Evolutionary conservation across 805 yeast species (phyloP).

Genomic region (Candida germanica): DNA sequence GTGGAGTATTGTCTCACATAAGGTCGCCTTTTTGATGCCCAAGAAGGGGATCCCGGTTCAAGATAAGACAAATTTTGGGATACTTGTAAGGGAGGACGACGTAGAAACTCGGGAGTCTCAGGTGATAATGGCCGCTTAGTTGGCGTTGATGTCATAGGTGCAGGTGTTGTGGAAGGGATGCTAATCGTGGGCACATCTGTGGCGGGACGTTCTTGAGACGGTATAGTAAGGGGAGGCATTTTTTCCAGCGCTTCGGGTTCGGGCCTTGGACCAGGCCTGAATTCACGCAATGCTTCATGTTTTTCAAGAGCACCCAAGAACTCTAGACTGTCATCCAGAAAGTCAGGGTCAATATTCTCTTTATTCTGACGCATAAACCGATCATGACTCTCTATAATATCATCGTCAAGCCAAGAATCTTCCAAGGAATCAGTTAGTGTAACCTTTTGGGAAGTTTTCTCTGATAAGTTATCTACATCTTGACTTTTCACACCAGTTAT

Average conservation of each 20-base stretch:
- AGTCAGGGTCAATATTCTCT: neutral
- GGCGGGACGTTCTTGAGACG: neutral
- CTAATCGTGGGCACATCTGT: neutral
- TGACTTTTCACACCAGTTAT: too few relatives aligned
- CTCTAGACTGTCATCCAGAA: conserved; percentile 1
- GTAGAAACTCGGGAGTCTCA: neutral
- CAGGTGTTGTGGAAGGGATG: neutral
- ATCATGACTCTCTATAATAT: neutral
- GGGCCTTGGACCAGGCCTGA: neutral
- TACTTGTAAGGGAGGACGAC: neutral
- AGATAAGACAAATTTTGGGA: neutral
- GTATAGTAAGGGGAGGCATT: neutral
- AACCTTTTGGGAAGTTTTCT: too few relatives aligned
- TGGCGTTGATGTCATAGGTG: neutral
- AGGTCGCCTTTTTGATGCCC: conserved; percentile 1
- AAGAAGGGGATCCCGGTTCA: neutral
- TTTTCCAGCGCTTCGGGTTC: neutral
- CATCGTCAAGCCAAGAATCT: neutral
- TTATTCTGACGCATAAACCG: neutral
- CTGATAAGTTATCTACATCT: too few relatives aligned
- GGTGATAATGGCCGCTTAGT: neutral
- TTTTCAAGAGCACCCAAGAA: neutral
- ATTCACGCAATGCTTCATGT: neutral
- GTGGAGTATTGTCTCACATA: conserved; percentile 8
- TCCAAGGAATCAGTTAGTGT: too few relatives aligned